Conservation (phyloP, 306 rosid genomes). For the Trichosanthes cucumerina region DNA sequence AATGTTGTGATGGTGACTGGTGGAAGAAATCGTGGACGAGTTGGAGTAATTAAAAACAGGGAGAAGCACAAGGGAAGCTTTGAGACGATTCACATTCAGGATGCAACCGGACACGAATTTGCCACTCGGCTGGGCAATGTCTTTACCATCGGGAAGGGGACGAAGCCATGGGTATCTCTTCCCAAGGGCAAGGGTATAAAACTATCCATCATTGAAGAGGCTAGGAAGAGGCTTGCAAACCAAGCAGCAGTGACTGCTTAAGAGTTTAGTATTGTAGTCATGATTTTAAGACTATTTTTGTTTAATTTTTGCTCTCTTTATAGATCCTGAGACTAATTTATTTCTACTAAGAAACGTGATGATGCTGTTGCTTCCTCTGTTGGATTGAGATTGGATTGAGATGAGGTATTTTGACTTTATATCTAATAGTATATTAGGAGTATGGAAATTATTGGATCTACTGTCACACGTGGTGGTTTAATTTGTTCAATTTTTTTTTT, state of each 20-base stretch:
- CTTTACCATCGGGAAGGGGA: slow-evolving; percentile 67
- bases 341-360: not conserved
- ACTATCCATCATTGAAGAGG: slow-evolving; percentile 65
- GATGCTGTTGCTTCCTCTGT: not conserved
- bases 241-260: slow-evolving; percentile 37
- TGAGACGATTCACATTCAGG: slow-evolving; percentile 72
- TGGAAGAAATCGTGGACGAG: slow-evolving; percentile 79
- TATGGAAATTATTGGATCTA: no score
- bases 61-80: slow-evolving; percentile 80
- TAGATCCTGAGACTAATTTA: not conserved
- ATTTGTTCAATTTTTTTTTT: no score
- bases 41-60: slow-evolving; percentile 74
- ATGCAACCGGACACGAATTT: slow-evolving; percentile 66
- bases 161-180: slow-evolving; percentile 68
- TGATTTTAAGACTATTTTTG: not conserved
- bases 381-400: no score
- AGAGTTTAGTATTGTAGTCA: not conserved
- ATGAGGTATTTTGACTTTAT: no score
- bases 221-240: slow-evolving; percentile 55
- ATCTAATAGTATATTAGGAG: no score
- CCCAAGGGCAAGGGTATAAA: slow-evolving; percentile 93
- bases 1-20: slow-evolving; percentile 82
- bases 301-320: not conserved
- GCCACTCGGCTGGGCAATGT: slow-evolving; percentile 72
- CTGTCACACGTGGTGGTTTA: no score